Conservation (phyloP, 1,284 basidiomycete species). For the Tilletia setariae region DNA sequence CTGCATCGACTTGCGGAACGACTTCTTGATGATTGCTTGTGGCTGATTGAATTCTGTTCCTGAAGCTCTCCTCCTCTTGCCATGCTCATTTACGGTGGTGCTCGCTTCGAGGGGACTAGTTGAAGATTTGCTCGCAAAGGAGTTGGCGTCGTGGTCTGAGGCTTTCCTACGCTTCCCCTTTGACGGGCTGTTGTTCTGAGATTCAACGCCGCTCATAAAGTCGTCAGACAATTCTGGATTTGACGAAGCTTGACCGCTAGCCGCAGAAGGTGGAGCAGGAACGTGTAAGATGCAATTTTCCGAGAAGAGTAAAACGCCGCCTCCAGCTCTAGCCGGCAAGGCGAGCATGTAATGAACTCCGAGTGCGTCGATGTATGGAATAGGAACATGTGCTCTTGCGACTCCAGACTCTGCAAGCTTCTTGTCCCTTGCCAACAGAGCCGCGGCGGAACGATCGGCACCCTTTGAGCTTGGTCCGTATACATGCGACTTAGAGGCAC, state of each 20-base stretch:
- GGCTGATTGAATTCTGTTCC: not conserved
- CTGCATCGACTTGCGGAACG: conserved; percentile 34
- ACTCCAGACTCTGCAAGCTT: conserved; percentile 31
- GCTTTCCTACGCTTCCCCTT: conserved; percentile 41
- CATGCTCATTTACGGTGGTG: conserved; percentile 31
- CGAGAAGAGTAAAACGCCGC: conserved; percentile 46
- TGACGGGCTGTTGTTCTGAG: conserved; percentile 2
- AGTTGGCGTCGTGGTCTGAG: conserved; percentile 25
- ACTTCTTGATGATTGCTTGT: conserved; percentile 26
- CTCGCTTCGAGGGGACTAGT: conserved; percentile 11
- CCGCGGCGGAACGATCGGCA: conserved; percentile 19
- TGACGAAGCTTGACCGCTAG: no score
- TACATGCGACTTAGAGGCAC: conserved; percentile 19
- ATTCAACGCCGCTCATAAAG: no score
- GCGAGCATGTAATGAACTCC: conserved; percentile 40
- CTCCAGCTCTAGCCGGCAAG: conserved; percentile 38
- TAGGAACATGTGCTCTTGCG: conserved; percentile 44
- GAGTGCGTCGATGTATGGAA: conserved; percentile 41
- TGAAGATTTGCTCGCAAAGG: conserved; percentile 14
- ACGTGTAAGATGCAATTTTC: conserved; percentile 43
- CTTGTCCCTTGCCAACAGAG: conserved; percentile 31
- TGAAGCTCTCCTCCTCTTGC: conserved; percentile 37
- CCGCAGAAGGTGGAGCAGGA: conserved; percentile 27
- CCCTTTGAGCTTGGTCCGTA: conserved; percentile 44
- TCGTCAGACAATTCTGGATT: no score